Evolutionary conservation across 306 rosid species (phyloP).

Genomic region (Dryas drummondii): DNA sequence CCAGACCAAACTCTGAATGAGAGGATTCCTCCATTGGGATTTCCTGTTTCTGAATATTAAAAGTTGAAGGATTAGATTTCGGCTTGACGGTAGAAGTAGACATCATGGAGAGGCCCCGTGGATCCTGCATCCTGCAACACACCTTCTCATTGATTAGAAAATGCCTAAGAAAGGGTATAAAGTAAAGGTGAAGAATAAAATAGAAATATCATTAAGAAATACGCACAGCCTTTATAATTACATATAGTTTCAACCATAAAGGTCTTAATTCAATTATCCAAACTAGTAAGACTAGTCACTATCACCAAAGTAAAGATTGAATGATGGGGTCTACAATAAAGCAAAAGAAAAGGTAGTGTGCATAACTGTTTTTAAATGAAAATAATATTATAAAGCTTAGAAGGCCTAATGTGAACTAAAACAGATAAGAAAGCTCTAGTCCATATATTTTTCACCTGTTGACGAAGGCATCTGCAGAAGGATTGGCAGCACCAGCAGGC

Average conservation of each 20-base stretch:
- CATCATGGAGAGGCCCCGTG: slow-evolving; percentile 28
- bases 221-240: slow-evolving; percentile 11
- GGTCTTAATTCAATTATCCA: slow-evolving; percentile 22
- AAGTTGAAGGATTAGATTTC: slow-evolving; percentile 17
- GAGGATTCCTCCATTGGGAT: slow-evolving; percentile 28
- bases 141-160: slow-evolving; percentile 29
- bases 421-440: slow-evolving; percentile 9
- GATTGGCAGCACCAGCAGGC: slow-evolving; percentile 27
- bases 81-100: slow-evolving; percentile 27
- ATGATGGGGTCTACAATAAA: slow-evolving; percentile 33
- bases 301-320: slow-evolving; percentile 38
- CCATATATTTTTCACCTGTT: slow-evolving; percentile 36
- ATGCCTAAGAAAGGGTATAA: slow-evolving; percentile 13
- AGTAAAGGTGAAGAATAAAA: slow-evolving; percentile 11
- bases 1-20: slow-evolving; percentile 44
- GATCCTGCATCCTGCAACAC: slow-evolving; percentile 38
- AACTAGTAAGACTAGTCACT: slow-evolving; percentile 30
- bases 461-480: slow-evolving; percentile 26
- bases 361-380: slow-evolving; percentile 9
- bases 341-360: slow-evolving; percentile 27
- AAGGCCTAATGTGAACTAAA: slow-evolving; percentile 19
- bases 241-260: slow-evolving; percentile 21
- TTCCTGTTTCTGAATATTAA: slow-evolving; percentile 22
- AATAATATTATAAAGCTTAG: background rate
- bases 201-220: slow-evolving; percentile 10